A percentile compares a stretch with the other conserved stretches of the same genome.
Conservation (phyloP, 371 early-diverging fungal species). For the Actinomortierella ambigua region DNA sequence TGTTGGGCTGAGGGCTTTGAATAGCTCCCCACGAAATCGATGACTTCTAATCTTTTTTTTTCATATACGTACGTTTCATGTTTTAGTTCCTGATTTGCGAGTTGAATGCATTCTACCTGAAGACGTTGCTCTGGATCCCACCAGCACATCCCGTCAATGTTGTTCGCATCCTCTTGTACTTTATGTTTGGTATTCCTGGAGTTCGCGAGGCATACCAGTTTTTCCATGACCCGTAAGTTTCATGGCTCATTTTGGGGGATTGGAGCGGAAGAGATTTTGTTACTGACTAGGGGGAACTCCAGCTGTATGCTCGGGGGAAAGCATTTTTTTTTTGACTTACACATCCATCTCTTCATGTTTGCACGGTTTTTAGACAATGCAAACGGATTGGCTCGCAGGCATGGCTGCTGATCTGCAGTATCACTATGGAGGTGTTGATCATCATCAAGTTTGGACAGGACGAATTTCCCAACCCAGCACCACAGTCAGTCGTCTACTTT, state of each 20-base stretch:
- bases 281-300: too few relatives aligned
- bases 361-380: constrained; percentile 46
- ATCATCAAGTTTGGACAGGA: constrained; percentile 83
- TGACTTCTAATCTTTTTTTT: background rate
- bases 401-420: constrained; percentile 84
- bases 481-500: constrained; percentile 67
- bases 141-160: constrained; percentile 83
- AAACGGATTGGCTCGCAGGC: constrained; percentile 79
- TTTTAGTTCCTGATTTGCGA: constrained; percentile 72
- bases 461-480: constrained; percentile 81
- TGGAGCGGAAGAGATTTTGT: too few relatives aligned
- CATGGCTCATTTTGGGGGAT: too few relatives aligned
- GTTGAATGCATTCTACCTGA: constrained; percentile 91
- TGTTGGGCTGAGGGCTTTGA: too few relatives aligned
- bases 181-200: constrained; percentile 83
- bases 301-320: background rate
- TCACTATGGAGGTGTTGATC: constrained; percentile 86
- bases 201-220: constrained; percentile 88
- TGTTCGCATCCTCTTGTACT: constrained; percentile 76
- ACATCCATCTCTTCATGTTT: background rate
- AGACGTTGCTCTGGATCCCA: constrained; percentile 89
- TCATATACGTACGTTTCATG: constrained; percentile 14
- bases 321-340: background rate
- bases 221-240: constrained; percentile 66
- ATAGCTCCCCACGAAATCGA: too few relatives aligned